Evolutionary conservation across 805 yeast species (phyloP), one percentile per base, ranked within the genome.

Genomic region (Ogataea parapolymorpha): DNA sequence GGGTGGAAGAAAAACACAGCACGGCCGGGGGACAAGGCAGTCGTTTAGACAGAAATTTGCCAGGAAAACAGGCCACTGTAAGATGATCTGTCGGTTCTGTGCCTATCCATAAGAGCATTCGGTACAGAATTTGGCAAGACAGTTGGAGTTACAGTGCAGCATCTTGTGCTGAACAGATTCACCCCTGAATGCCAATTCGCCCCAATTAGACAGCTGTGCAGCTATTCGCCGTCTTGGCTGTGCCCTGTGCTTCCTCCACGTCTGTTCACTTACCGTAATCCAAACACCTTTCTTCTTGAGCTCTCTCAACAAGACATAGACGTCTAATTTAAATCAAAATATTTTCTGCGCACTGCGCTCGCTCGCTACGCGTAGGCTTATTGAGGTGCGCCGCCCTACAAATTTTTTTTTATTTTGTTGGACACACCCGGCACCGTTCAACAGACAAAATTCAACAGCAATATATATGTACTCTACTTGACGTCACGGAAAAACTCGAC

Each of bases 391-490:
- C 38, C 26, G 40, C 38, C 41, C 45, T 37, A 41, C 45, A 41
- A 25, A 20, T 36, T 37, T 41, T 41, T 41, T 15, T 41, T 28
- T 32, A 35, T 31, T 25, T 34, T 31, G 41, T 36, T 41, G 45
- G 33, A 41, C 45, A 41, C 41, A 37, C 45, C 41, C 37, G 18
- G 37, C 41, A 41, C 40, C 37, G 35, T 35, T 38, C 41, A 43
- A 39, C 42, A 38, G 37, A 39, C 33, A 39, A 28, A 32, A 14
- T 35, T 31, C 39, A 34, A 43, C 40, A 43, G 42, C 39, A 43
- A 26, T 37, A 36, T 37, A 36, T 31, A 37, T 39, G 42, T 39
- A 33, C 29, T 12, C 26, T 27, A 32, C 37, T 39, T 39, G 42
- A 39, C 42, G 42, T 39, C 42, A 39, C 37, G 28, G 27, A 37